A percentile compares a stretch with the other conserved stretches of the same genome.
phyloP scores from a whole-genome alignment of 2,329 filamentous ascomycete genomes.

The Periconia macrospinosa region DNA sequence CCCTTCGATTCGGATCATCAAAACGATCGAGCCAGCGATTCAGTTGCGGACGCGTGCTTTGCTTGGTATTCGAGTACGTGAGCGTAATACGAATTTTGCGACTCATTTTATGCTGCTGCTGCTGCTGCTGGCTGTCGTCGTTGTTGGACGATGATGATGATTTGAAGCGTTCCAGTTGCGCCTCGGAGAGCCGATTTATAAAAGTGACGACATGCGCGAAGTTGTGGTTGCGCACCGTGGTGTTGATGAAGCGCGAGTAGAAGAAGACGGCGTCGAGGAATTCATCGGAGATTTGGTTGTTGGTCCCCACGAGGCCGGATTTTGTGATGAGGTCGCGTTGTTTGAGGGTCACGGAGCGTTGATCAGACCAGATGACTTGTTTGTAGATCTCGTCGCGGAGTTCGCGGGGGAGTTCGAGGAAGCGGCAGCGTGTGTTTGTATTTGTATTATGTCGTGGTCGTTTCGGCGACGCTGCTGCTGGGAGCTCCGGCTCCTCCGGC shows the following conservation, averaged over 20 bases:
- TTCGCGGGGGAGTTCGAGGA: conserved; percentile 19
- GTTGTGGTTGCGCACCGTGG: conserved; percentile 19
- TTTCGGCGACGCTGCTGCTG: too few relatives aligned
- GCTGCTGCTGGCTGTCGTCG: too few relatives aligned
- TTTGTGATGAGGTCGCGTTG: conserved; percentile 10
- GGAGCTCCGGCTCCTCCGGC: too few relatives aligned
- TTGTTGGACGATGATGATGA: too few relatives aligned
- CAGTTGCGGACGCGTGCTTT: not conserved
- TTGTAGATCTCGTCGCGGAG: conserved; percentile 21
- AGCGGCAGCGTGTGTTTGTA: not conserved
- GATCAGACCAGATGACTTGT: conserved; percentile 7
- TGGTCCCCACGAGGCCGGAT: conserved; percentile 13
- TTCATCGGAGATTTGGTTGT: conserved; percentile 14
- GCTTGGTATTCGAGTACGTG: not conserved
- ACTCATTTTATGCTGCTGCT: too few relatives aligned
- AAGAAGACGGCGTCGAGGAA: conserved; percentile 17
- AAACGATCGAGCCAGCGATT: not conserved
- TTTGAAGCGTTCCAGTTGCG: conserved; percentile 7
- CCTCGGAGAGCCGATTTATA: conserved; percentile 14
- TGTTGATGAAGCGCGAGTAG: conserved; percentile 11
- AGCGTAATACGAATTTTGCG: not conserved
- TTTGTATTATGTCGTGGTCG: too few relatives aligned
- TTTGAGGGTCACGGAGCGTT: conserved; percentile 3
- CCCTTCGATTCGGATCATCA: not conserved
- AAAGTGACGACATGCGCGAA: conserved; percentile 19